Base-by-base conservation (phyloP, 2,329 filamentous ascomycete genomes). In the Cladophialophora chaetospira region DNA sequence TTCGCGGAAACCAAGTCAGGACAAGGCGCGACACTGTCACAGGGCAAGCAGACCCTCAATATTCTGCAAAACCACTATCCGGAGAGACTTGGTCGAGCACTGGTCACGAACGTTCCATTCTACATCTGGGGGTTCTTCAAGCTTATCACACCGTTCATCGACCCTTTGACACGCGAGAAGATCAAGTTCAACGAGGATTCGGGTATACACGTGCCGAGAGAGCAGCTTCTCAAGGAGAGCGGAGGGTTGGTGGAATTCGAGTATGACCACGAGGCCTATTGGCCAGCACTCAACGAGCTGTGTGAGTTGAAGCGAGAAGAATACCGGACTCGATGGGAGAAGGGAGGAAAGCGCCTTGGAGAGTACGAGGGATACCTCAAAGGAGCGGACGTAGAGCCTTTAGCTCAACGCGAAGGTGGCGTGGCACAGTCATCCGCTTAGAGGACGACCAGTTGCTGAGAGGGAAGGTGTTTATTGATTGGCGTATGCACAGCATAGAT, bases 151-250 rank as follows among this genome's bases (percentile, higher is more conserved):
- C 91, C 93, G 35, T 97, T 99, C 75, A 96, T 99, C 75, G 94
- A 99, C 73, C 94, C 94, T 5, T 78, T 92, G 67, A 99, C 94
- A 8, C 86, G 89, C 57, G 86, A 94, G 69, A 99, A 99, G 80
- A 86, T 99, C 77, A 95, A 94, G 77, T 97, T 96, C 81, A 97
- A 97, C 78, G 91, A 96, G 72, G 88, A 95, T 70, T 86, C 96
- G 78, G 82, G 81, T 65, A 79, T 88, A 65, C 91, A 91, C 71
- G 88, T 99, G 17, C 91, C 91, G 4, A 74, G 85, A 5, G 80
- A 87, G 67, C 93, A 97, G 71, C 83, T 99, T 51, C 88, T 91
- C 86, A 87, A 85, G 67, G 80, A 86, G 55, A 86, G 88, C 67
- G 86, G 87, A 45, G 93, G 94, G 56, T 82, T 89, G 47, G 82